Evolutionary conservation across 768 basidiomycete species (phyloP).

Genomic region (Chalciporus piperatus): DNA sequence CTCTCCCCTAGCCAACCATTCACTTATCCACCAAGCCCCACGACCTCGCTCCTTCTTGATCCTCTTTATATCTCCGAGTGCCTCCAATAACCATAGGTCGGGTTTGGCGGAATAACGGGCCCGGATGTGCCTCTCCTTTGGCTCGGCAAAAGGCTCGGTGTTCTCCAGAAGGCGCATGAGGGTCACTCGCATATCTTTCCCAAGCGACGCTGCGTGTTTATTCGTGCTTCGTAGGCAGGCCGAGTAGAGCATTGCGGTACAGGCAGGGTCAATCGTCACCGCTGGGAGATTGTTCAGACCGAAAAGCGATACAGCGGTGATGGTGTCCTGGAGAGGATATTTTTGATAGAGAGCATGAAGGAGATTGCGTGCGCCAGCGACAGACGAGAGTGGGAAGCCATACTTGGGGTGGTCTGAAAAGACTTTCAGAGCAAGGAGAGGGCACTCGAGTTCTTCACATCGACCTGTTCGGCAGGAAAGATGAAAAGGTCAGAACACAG

Average conservation of each 20-base stretch:
- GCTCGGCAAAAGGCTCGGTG: constrained; percentile 16
- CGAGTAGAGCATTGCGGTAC: constrained; percentile 53
- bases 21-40: constrained; percentile 26
- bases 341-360: constrained; percentile 52
- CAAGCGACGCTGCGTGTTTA: constrained; percentile 39
- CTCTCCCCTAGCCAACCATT: constrained; percentile 24
- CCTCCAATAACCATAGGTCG: constrained; percentile 37
- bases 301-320: constrained; percentile 54
- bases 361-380: constrained; percentile 52
- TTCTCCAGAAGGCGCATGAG: constrained; percentile 34
- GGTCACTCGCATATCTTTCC: constrained; percentile 40
- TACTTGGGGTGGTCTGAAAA: constrained; percentile 65
- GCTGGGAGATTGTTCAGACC: constrained; percentile 52
- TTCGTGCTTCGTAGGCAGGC: constrained; percentile 51
- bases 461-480: constrained; percentile 42
- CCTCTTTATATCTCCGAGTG: constrained; percentile 35
- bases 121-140: constrained; percentile 16
- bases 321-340: constrained; percentile 45
- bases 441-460: constrained; percentile 55
- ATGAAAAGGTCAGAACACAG: too few relatives aligned
- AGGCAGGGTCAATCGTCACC: constrained; percentile 52
- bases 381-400: constrained; percentile 46
- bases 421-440: constrained; percentile 54
- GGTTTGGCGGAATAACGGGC: constrained; percentile 32
- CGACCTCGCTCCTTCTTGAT: constrained; percentile 30